Percentiles rank a stretch among this genome's conserved stretches.
These are phyloP conservation scores for Beauveria varroae DNA, from an alignment of 2,329 filamentous ascomycete species.

Conservation along the genomic window DNA sequence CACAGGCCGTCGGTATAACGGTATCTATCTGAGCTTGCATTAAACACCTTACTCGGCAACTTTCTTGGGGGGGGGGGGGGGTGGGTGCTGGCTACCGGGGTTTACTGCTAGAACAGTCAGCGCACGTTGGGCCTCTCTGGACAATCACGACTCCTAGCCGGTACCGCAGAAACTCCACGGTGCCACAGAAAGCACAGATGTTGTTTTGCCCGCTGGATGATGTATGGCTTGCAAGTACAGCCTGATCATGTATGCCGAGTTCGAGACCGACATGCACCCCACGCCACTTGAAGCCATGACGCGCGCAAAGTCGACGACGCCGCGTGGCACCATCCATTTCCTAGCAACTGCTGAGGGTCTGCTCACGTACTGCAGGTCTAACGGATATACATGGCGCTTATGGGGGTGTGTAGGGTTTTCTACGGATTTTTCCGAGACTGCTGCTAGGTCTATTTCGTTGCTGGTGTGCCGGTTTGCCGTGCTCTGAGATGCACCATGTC, in stretches of 20 bases:
- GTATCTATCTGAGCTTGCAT: not conserved
- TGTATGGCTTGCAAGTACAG: not conserved
- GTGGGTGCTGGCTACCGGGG: not conserved
- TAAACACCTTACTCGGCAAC: not conserved
- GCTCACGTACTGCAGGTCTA: not conserved
- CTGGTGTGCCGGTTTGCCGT: not conserved
- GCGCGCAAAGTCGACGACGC: not conserved
- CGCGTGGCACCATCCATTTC: not conserved
- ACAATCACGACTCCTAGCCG: not conserved
- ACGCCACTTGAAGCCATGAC: not conserved
- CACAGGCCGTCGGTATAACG: not conserved
- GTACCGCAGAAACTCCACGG: not conserved
- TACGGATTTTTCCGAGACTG: not conserved
- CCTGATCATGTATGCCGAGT: not conserved
- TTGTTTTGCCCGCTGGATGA: no score
- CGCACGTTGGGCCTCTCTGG: not conserved
- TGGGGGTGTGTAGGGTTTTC: not conserved
- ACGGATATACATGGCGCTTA: not conserved
- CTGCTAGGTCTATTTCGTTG: not conserved
- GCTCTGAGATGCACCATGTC: not conserved
- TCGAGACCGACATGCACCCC: not conserved
- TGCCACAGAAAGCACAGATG: not conserved
- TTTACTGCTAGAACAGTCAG: not conserved
- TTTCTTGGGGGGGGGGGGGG: not conserved
- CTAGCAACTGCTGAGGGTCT: not conserved